phyloP scores from a whole-genome alignment of 2,329 filamentous ascomycete genomes.

The Fusarium sp. region DNA sequence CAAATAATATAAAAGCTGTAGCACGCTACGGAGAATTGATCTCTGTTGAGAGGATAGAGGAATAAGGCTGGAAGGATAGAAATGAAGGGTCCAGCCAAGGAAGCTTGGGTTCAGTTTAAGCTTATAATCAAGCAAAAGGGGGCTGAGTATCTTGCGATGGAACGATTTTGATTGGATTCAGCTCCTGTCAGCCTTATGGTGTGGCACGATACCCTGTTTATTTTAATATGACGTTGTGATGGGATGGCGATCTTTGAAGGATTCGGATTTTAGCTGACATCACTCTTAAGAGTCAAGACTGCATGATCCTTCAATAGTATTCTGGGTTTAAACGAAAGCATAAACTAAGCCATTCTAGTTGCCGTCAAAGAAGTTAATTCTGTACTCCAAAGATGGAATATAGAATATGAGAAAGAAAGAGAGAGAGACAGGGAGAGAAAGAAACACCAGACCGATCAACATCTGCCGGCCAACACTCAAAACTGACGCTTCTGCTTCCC shows the following conservation, averaged over 20 bases:
- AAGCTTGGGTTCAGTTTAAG: background rate
- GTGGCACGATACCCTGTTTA: background rate
- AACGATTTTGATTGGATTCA: background rate
- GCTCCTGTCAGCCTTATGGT: background rate
- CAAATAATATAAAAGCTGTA: background rate
- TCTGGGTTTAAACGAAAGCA: background rate
- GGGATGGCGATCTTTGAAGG: background rate
- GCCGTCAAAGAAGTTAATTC: background rate
- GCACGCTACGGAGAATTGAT: background rate
- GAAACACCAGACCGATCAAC: background rate
- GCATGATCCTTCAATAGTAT: background rate
- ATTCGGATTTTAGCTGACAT: background rate
- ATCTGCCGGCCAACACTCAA: background rate
- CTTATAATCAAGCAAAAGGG: background rate
- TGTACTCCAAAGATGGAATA: background rate
- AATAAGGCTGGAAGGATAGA: background rate
- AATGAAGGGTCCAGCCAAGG: background rate
- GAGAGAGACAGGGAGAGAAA: background rate
- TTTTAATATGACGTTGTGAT: background rate
- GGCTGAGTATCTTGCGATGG: background rate
- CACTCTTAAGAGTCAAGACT: background rate
- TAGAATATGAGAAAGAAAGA: background rate
- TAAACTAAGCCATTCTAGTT: background rate
- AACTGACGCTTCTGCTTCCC: conserved; percentile 54
- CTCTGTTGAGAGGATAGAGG: rapidly evolving